Conservation (phyloP, 441 rosid species). For the Hura crepitans region DNA sequence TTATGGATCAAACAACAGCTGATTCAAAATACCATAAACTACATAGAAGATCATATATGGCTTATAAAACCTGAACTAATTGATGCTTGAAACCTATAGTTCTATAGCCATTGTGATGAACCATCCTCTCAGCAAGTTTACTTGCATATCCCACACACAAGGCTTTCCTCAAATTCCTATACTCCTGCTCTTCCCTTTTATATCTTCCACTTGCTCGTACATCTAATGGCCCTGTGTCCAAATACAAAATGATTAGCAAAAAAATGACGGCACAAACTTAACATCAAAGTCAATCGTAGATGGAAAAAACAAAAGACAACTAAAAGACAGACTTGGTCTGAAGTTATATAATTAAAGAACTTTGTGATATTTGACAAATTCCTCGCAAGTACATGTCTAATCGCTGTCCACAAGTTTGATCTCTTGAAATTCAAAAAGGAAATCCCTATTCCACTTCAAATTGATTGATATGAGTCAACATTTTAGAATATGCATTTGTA, state of each 20-base stretch:
- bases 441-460: neutral
- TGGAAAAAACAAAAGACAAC: neutral
- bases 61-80: slow-evolving; percentile 66
- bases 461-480: neutral
- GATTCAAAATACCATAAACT: neutral
- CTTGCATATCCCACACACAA: slow-evolving; percentile 75
- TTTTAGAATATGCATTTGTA: neutral
- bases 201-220: slow-evolving; percentile 48
- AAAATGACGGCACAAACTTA: neutral
- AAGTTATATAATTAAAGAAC: neutral
- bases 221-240: slow-evolving; percentile 66
- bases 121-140: slow-evolving; percentile 91
- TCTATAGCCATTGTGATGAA: slow-evolving; percentile 86
- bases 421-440: neutral
- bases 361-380: neutral
- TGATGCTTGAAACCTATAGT: slow-evolving; percentile 74
- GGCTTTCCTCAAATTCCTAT: slow-evolving; percentile 79
- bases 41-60: slow-evolving; percentile 1
- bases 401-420: neutral
- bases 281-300: neutral
- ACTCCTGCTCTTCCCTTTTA: slow-evolving; percentile 45
- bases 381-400: neutral
- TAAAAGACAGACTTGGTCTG: neutral
- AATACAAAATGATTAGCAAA: neutral
- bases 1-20: neutral